phyloP scores from a whole-genome alignment of 2,329 filamentous ascomycete genomes.

The Cladophialophora carrionii region DNA sequence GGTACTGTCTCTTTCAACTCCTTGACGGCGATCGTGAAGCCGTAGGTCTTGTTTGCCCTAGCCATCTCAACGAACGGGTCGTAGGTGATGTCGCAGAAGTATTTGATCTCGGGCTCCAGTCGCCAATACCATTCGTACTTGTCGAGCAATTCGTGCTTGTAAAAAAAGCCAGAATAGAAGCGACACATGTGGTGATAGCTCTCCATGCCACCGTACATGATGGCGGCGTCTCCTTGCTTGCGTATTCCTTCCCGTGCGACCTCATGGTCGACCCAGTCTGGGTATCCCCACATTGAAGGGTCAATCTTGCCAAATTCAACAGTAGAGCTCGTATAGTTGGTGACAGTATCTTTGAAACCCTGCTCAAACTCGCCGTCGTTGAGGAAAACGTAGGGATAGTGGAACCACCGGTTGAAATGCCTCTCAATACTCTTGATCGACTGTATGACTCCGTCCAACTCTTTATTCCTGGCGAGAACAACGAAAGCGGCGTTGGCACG shows the following conservation, averaged over 20 bases:
- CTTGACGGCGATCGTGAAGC: slow-evolving; percentile 98
- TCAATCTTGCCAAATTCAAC: slow-evolving; percentile 96
- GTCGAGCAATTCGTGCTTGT: slow-evolving; percentile 88
- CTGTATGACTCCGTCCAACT: slow-evolving; percentile 92
- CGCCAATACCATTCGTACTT: slow-evolving; percentile 99
- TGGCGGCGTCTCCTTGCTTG: slow-evolving; percentile 93
- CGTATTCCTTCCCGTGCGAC: slow-evolving; percentile 94
- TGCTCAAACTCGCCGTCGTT: slow-evolving; percentile 98
- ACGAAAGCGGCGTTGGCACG: slow-evolving; percentile 95
- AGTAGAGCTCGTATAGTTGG: slow-evolving; percentile 82
- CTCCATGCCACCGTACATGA: slow-evolving; percentile 99
- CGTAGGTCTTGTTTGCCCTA: slow-evolving; percentile 93
- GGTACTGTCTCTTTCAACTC: slow-evolving; percentile 96
- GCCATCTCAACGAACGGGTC: slow-evolving; percentile 97
- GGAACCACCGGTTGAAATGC: slow-evolving; percentile 98
- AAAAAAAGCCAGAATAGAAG: slow-evolving; percentile 99
- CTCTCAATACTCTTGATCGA: slow-evolving; percentile 97
- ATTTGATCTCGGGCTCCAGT: slow-evolving; percentile 98
- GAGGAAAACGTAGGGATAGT: slow-evolving; percentile 97
- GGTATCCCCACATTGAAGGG: slow-evolving; percentile 90
- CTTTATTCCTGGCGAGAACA: slow-evolving; percentile 92
- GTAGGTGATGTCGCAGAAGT: slow-evolving; percentile 99
- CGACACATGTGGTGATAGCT: slow-evolving; percentile 99
- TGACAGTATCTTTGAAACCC: slow-evolving; percentile 83
- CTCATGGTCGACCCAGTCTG: slow-evolving; percentile 92